Evolutionary conservation across 192 early-diverging fungal species (phyloP), one percentile per base, ranked within the genome.

Genomic region (Podila epicladia): DNA sequence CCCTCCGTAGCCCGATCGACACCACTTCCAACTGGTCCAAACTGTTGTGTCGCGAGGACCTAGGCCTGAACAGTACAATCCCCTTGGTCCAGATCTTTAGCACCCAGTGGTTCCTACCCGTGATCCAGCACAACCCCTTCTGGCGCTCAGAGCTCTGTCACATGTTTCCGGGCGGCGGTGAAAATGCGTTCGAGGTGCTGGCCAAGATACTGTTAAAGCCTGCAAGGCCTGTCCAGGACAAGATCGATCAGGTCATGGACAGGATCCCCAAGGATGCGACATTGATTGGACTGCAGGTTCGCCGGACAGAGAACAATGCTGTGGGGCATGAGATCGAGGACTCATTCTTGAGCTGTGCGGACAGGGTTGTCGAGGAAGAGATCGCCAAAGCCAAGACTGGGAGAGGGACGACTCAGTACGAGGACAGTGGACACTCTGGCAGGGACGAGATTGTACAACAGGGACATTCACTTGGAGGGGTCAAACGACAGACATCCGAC

Each of bases 261-360:
- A 51, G 71, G 15, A 69, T 80, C 19, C 77, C 77, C 3, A 24
- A 73, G 49, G 77, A 33, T 32, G 67, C 38, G 17, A 80, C 55
- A 24, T 31, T 80, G 57, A 65, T 80, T 60, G 77, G 77, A 28
- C 53, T 80, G 24, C 77, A 80, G 62, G 71, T 80, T 11, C 53
- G 77, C 19, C 61, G 77, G 51, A 80, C 77, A 17, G 77, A 80
- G 32, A 80, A 80, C 32, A 80, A 80, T 61, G 77, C 77, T 7
- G 77, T 80, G 0, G 77, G 77, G 0, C 71, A 69, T 35, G 66
- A 65, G n/a, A 80, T 80, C 28, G 77, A 80, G 57, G 71, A 80
- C 69, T 68, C 71, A 2, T 80, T 80, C 49, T 22, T 80, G 77
- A 65, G 61, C 15, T 80, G 77, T 58, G 77, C 77, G 17, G 66